A percentile compares a stretch with the other conserved stretches of the same genome.
Conservation (phyloP, 2,329 filamentous ascomycete genomes). For the Colletotrichum plurivorum region DNA sequence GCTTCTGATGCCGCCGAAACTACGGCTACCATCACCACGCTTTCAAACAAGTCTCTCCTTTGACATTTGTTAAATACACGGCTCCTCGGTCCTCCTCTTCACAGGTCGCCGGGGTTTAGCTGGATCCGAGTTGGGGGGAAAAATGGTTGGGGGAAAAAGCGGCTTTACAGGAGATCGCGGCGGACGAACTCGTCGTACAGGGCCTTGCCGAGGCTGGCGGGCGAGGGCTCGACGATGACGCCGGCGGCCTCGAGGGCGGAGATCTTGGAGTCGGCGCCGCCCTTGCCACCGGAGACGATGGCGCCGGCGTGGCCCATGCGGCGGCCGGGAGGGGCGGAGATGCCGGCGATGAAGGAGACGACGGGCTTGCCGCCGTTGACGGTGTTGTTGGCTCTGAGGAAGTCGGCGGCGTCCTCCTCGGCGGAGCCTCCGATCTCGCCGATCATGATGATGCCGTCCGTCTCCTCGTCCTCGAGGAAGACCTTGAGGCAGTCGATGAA, state of each 20-base stretch:
- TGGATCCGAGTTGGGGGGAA: neutral
- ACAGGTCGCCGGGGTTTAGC: neutral
- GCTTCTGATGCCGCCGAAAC: neutral
- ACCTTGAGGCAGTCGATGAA: conserved; percentile 99
- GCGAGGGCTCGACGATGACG: conserved; percentile 96
- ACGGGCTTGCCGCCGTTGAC: conserved; percentile 90
- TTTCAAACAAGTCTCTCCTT: conserved; percentile 37
- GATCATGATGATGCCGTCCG: conserved; percentile 99
- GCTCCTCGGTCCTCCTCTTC: conserved; percentile 29
- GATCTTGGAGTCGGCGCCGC: conserved; percentile 98
- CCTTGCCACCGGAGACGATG: conserved; percentile 97
- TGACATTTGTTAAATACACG: conserved; percentile 40
- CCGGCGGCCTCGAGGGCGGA: conserved; percentile 91
- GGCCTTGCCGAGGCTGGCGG: conserved; percentile 91
- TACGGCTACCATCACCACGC: conserved; percentile 16
- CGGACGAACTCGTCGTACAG: conserved; percentile 96
- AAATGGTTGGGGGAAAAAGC: no score
- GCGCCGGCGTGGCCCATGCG: conserved; percentile 99
- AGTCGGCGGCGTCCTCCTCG: conserved; percentile 98
- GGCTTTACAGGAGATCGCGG: conserved; percentile 87
- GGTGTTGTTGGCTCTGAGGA: conserved; percentile 92
- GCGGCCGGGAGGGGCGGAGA: conserved; percentile 94
- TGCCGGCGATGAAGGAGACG: conserved; percentile 98
- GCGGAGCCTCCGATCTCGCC: conserved; percentile 98
- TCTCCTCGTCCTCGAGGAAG: conserved; percentile 96